These are phyloP conservation scores for Lasiosphaeriaceae sp. DNA, from an alignment of 495 filamentous ascomycete species.

Conservation along the genomic window DNA sequence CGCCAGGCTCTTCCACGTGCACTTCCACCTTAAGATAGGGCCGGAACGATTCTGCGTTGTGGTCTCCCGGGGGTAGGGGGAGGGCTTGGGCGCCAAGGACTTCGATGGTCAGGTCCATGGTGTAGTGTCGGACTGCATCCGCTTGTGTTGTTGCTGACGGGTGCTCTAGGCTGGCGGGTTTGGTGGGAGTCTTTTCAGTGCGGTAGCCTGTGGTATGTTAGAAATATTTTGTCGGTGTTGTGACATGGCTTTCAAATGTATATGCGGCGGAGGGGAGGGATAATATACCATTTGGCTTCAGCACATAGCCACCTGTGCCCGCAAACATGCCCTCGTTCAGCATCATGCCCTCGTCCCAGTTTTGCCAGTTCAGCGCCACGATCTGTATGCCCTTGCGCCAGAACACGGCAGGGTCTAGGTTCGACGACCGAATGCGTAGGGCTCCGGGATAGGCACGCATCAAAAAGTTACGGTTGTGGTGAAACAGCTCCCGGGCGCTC, in stretches of 20 bases:
- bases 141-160: slow-evolving; percentile 23
- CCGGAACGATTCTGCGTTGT: slow-evolving; percentile 55
- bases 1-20: slow-evolving; percentile 66
- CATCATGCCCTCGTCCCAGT: slow-evolving; percentile 89
- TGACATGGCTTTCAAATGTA: not conserved
- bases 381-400: slow-evolving; percentile 91
- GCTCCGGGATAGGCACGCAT: slow-evolving; percentile 90
- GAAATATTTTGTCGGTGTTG: no score
- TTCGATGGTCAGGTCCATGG: slow-evolving; percentile 50
- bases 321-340: slow-evolving; percentile 91
- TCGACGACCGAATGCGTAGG: slow-evolving; percentile 76
- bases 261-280: not conserved
- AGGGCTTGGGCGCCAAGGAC: slow-evolving; percentile 56
- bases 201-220: slow-evolving; percentile 27
- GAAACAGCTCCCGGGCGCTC: slow-evolving; percentile 58
- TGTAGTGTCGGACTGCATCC: slow-evolving; percentile 38
- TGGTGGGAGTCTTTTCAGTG: slow-evolving; percentile 8
- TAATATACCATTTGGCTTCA: slow-evolving; percentile 65
- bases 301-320: slow-evolving; percentile 73
- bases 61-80: slow-evolving; percentile 51
- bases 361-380: slow-evolving; percentile 93
- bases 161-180: slow-evolving; percentile 2
- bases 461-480: slow-evolving; percentile 76
- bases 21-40: slow-evolving; percentile 81
- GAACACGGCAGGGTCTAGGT: slow-evolving; percentile 76